phyloP scores from a whole-genome alignment of 257 asterid genomes.

The Fraxinus quadrangulata region DNA sequence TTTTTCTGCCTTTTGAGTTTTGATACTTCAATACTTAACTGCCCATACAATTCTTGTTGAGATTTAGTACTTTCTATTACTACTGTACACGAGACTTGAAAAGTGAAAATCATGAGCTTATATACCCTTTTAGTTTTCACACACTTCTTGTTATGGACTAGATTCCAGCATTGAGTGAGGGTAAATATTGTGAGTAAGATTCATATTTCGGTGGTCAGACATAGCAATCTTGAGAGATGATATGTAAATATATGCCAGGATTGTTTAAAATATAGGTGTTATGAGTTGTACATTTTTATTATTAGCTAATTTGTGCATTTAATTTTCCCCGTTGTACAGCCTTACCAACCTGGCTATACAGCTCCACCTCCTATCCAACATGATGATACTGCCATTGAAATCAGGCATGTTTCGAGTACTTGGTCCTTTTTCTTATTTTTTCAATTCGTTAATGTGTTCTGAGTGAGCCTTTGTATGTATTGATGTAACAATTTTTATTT shows the following conservation, averaged over 20 bases:
- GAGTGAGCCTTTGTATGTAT: not conserved
- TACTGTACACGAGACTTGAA: not conserved
- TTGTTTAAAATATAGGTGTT: not conserved
- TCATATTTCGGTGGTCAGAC: not conserved
- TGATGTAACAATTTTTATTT: not conserved
- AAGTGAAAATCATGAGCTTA: not conserved
- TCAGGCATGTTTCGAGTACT: conserved; percentile 33
- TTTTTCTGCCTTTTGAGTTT: not conserved
- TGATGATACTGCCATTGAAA: conserved; percentile 49
- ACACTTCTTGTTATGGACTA: not conserved
- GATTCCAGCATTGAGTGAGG: not conserved
- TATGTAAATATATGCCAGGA: not conserved
- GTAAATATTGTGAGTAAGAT: not conserved
- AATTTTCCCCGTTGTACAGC: conserved; percentile 33
- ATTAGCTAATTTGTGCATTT: not conserved
- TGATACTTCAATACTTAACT: not conserved
- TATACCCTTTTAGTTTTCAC: not conserved
- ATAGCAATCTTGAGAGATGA: not conserved
- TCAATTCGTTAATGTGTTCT: not conserved
- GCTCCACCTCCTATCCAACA: conserved; percentile 43
- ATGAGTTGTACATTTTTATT: not conserved
- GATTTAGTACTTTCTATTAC: not conserved
- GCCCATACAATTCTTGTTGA: not conserved
- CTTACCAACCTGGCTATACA: conserved; percentile 54
- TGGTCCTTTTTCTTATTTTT: not conserved